phyloP scores from a whole-genome alignment of 257 asterid species.

The Pogostemon cablin region DNA sequence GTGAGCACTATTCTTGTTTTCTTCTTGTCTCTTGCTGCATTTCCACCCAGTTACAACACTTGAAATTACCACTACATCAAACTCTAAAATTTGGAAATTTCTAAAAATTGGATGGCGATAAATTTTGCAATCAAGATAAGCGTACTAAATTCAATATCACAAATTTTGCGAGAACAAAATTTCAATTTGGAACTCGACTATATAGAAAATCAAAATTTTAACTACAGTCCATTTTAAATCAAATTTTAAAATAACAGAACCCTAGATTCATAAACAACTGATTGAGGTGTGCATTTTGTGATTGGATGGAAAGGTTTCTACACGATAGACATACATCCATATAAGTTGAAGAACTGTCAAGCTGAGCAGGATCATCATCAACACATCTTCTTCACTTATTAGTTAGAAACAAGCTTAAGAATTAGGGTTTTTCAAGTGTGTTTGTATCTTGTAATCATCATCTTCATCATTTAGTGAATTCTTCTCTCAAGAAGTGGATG shows the following conservation, averaged over 20 bases:
- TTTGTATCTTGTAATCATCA: too few relatives aligned
- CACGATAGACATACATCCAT: too few relatives aligned
- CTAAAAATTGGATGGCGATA: neutral
- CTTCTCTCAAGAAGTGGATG: too few relatives aligned
- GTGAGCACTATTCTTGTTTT: conserved; percentile 76
- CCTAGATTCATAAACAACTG: conserved; percentile 27
- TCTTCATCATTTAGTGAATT: too few relatives aligned
- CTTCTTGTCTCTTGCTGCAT: conserved; percentile 82
- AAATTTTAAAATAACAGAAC: neutral
- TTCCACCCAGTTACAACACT: conserved; percentile 83
- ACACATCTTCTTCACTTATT: too few relatives aligned
- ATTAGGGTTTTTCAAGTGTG: too few relatives aligned
- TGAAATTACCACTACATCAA: conserved; percentile 7
- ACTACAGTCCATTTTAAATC: neutral
- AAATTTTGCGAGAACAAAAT: neutral
- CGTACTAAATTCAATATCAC: neutral
- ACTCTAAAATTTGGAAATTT: conserved; percentile 17
- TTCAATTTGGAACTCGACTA: neutral
- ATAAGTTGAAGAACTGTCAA: too few relatives aligned
- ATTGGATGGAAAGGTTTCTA: too few relatives aligned
- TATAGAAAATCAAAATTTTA: neutral
- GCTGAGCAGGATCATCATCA: too few relatives aligned
- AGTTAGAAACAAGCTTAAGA: too few relatives aligned
- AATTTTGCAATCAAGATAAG: neutral
- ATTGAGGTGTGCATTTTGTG: too few relatives aligned